phyloP scores from a whole-genome alignment of 2,329 filamentous ascomycete genomes.

The Alternaria arbusti region DNA sequence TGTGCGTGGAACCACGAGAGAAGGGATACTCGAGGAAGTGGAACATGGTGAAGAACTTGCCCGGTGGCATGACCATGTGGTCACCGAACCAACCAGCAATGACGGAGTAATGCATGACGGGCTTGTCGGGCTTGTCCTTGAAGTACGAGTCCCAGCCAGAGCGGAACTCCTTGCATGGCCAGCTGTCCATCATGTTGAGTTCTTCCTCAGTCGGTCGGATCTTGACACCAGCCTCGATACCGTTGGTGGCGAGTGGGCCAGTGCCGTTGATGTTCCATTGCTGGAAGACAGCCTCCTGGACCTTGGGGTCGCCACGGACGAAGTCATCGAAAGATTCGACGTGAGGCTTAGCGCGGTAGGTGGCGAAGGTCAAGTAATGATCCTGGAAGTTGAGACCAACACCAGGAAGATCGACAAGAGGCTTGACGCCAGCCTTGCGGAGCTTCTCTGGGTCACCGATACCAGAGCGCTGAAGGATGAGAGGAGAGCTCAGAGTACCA shows the following conservation, averaged over 20 bases:
- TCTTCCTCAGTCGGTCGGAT: constrained; percentile 74
- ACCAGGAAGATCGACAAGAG: constrained; percentile 72
- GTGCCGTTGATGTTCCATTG: constrained; percentile 83
- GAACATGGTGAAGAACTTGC: constrained; percentile 79
- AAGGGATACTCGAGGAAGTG: constrained; percentile 28
- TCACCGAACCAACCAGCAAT: constrained; percentile 64
- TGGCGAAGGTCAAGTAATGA: constrained; percentile 74
- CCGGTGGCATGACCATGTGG: constrained; percentile 69
- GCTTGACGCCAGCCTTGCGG: constrained; percentile 70
- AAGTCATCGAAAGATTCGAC: constrained; percentile 84
- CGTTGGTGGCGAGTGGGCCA: constrained; percentile 77
- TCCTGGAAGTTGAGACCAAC: constrained; percentile 81
- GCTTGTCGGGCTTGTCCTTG: constrained; percentile 83
- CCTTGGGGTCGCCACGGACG: constrained; percentile 72
- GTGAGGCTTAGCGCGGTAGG: constrained; percentile 74
- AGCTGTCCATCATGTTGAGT: constrained; percentile 70
- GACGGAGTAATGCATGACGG: constrained; percentile 82
- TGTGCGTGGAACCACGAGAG: constrained; percentile 67
- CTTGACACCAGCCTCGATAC: constrained; percentile 81
- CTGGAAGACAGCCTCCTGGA: constrained; percentile 75
- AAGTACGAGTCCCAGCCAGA: constrained; percentile 83
- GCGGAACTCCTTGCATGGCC: constrained; percentile 77
- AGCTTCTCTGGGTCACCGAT: constrained; percentile 77
- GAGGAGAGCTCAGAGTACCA: constrained; percentile 74
- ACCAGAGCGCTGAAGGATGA: constrained; percentile 77